Evolutionary conservation across 257 asterid genomes (phyloP).

Genomic region (Leonotis leonurus): DNA sequence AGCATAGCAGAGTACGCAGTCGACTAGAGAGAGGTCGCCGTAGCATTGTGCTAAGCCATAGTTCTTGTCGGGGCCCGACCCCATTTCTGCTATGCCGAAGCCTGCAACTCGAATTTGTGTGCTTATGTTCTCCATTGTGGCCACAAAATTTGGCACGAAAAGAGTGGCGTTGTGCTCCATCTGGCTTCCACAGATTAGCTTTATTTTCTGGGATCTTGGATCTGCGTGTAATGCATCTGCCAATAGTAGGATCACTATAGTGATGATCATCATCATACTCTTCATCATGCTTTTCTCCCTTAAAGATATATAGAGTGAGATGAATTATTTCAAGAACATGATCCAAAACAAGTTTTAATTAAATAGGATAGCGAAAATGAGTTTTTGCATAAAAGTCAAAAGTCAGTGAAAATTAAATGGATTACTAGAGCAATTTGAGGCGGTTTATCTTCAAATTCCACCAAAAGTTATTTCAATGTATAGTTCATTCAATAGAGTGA

Average conservation of each 20-base stretch:
- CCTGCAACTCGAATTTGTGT: conserved; percentile 48
- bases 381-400: conserved; percentile 13
- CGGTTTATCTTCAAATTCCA: conserved; percentile 2
- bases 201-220: conserved; percentile 49
- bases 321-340: background rate
- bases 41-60: conserved; percentile 73
- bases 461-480: background rate
- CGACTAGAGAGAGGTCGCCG: conserved; percentile 69
- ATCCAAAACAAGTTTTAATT: background rate
- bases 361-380: background rate
- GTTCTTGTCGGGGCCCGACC: conserved; percentile 49
- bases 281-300: conserved; percentile 22
- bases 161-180: conserved; percentile 41
- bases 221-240: conserved; percentile 38
- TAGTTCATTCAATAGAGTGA: too few relatives aligned
- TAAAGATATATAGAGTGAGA: background rate
- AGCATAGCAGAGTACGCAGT: conserved; percentile 68
- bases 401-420: background rate
- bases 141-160: conserved; percentile 54
- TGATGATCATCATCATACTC: conserved; percentile 13
- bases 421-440: conserved; percentile 7
- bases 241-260: conserved; percentile 24
- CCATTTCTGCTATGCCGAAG: conserved; percentile 40
- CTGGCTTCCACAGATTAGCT: conserved; percentile 42
- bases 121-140: conserved; percentile 63